A percentile compares a stretch with the other conserved stretches of the same genome.
phyloP scores from a whole-genome alignment of 192 early-diverging fungal genomes.

The Coemansia sp. region DNA sequence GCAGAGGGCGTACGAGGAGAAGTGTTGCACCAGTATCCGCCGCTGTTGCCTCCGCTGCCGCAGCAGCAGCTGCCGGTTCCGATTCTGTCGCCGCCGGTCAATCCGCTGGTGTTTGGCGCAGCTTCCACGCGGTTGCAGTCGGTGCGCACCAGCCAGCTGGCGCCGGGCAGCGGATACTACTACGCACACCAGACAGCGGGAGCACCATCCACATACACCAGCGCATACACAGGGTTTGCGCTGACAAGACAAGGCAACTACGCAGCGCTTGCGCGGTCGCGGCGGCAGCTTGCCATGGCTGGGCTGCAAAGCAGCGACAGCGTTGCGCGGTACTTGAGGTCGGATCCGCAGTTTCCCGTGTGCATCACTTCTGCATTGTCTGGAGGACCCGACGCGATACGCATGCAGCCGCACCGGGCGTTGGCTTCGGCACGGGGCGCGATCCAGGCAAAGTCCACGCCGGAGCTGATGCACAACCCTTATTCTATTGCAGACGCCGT shows the following conservation, averaged over 20 bases:
- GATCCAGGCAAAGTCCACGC: conserved; percentile 47
- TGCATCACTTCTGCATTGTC: conserved; percentile 24
- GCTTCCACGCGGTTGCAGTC: conserved; percentile 15
- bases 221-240: conserved; percentile 22
- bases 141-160: background rate
- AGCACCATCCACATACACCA: conserved; percentile 1
- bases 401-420: background rate
- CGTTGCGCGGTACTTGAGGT: conserved; percentile 26
- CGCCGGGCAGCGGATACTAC: no score
- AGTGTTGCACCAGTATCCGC: conserved; percentile 25
- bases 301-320: conserved; percentile 9
- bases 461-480: conserved; percentile 39
- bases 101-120: conserved; percentile 29
- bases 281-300: conserved; percentile 40
- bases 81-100: conserved; percentile 24
- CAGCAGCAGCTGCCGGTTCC: conserved; percentile 10
- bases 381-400: background rate
- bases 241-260: conserved; percentile 44
- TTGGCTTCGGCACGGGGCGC: conserved; percentile 3
- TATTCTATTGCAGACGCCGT: background rate
- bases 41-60: conserved; percentile 21
- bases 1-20: conserved; percentile 2
- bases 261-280: conserved; percentile 40
- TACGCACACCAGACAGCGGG: background rate
- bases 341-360: conserved; percentile 38